phyloP scores from a whole-genome alignment of 257 asterid genomes.

The Prunella vulgaris region DNA sequence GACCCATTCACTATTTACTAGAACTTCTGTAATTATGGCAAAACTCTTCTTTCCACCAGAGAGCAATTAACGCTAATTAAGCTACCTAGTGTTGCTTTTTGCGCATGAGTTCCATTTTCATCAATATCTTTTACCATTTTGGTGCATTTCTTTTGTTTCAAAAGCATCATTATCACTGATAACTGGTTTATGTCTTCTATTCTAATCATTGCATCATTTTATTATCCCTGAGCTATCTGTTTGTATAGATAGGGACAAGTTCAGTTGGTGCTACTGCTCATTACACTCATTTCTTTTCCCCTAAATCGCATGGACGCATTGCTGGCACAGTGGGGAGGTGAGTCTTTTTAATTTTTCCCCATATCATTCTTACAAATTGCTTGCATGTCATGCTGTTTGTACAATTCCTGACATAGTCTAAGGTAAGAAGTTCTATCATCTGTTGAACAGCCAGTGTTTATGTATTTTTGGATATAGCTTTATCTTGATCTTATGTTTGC shows the following conservation, averaged over 20 bases:
- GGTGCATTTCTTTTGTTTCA: constrained; percentile 11
- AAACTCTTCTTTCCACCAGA: not conserved
- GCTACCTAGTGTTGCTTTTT: not conserved
- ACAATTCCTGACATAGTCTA: not conserved
- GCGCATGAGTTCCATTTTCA: constrained; percentile 6
- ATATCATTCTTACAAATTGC: not conserved
- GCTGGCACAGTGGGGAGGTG: constrained; percentile 89
- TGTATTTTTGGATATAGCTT: not conserved
- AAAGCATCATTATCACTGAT: constrained; percentile 1
- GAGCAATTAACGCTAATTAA: constrained; percentile 6
- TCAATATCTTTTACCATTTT: not conserved
- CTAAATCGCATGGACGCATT: constrained; percentile 88
- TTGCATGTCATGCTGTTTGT: not conserved
- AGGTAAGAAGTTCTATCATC: not conserved
- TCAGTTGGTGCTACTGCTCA: constrained; percentile 73
- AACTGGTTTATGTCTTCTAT: not conserved
- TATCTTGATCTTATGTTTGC: not conserved
- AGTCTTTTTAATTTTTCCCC: constrained; percentile 13
- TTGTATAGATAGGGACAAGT: constrained; percentile 77
- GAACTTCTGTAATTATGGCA: not conserved
- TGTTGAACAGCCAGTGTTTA: constrained; percentile 6
- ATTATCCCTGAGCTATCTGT: constrained; percentile 16
- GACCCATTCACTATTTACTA: not conserved
- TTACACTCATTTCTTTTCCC: constrained; percentile 69
- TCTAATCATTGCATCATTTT: not conserved